These are phyloP conservation scores for Phytophthora megakarya DNA, from an alignment of 352 stramenopile species.

Conservation along the genomic window DNA sequence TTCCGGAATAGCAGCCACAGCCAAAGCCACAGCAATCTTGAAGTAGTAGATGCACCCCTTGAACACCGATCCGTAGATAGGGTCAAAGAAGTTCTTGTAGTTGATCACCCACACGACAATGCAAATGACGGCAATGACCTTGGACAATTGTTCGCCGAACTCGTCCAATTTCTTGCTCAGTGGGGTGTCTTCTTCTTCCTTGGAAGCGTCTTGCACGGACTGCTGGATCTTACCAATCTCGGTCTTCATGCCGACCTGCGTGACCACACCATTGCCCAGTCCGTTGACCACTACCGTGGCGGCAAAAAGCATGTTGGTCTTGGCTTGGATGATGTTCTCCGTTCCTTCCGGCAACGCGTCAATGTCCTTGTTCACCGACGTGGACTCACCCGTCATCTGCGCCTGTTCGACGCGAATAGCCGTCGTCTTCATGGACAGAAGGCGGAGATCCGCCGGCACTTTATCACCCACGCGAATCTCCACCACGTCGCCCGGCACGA, in stretches of 20 bases:
- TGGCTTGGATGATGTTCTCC: conserved; percentile 90
- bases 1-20: conserved; percentile 99
- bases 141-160: conserved; percentile 96
- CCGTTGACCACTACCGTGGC: conserved; percentile 98
- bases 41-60: conserved; percentile 99
- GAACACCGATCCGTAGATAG: conserved; percentile 85
- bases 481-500: conserved; percentile 98
- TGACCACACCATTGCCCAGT: conserved; percentile 93
- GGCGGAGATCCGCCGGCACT: conserved; percentile 95
- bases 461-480: conserved; percentile 97
- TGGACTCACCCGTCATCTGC: conserved; percentile 96
- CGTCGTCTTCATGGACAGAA: conserved; percentile 95
- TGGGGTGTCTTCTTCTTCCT: conserved; percentile 95
- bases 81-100: conserved; percentile 97
- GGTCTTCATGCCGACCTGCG: conserved; percentile 96
- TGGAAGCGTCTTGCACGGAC: conserved; percentile 92
- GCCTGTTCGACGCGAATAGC: conserved; percentile 95
- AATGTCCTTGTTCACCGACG: conserved; percentile 92
- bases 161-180: conserved; percentile 98
- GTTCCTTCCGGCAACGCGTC: conserved; percentile 67
- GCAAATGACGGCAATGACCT: conserved; percentile 98
- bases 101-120: conserved; percentile 97
- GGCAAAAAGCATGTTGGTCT: conserved; percentile 97
- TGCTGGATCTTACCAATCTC: conserved; percentile 99
- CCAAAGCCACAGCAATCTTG: conserved; percentile 98